Evolutionary conservation across 2,329 filamentous ascomycete species (phyloP), one percentile per base, ranked within the genome.

Genomic region (Chaetomiaceae sp.): DNA sequence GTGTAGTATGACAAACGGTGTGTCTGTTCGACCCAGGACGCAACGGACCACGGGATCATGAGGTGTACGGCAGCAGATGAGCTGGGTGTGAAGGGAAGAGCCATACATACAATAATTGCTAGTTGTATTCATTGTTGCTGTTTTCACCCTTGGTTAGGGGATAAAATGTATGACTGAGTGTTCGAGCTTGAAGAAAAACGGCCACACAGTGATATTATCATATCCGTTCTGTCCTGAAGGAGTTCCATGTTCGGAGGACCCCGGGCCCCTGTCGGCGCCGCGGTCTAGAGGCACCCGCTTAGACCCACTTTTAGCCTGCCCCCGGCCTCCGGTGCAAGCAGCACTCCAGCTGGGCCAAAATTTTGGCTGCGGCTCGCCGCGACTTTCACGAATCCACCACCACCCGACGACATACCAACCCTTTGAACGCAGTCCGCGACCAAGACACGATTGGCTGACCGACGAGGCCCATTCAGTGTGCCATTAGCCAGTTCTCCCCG

Each of bases 261-360:
- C n/a, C n/a, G n/a, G n/a, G n/a, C n/a, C n/a, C n/a, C n/a, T n/a
- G n/a, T n/a, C n/a, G n/a, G n/a, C n/a, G n/a, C n/a, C n/a, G n/a
- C n/a, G n/a, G n/a, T n/a, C n/a, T n/a, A n/a, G n/a, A n/a, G n/a
- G n/a, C n/a, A n/a, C n/a, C 22, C 15, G 37, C 24, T 9, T 7
- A 17, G 48, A 24, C 36, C 48, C 44, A 50, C 40, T 49, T 45
- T 42, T 32, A 32, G 9, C 37, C 29, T 29, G 33, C 15, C 36
- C 35, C 26, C 20, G 14, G 12, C 24, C 24, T 22, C 3, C 18
- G 18, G 32, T 19, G 32, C n/a, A 37, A 38, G 30, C 22, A 6
- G 19, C 17, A 10, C n/a, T n/a, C n/a, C n/a, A n/a, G n/a, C n/a
- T n/a, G n/a, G n/a, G 15, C 47, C 47, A 49, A 49, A 49, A 33